Conservation (phyloP, 208 protist species). For the Leishmania lainsoni region DNA sequence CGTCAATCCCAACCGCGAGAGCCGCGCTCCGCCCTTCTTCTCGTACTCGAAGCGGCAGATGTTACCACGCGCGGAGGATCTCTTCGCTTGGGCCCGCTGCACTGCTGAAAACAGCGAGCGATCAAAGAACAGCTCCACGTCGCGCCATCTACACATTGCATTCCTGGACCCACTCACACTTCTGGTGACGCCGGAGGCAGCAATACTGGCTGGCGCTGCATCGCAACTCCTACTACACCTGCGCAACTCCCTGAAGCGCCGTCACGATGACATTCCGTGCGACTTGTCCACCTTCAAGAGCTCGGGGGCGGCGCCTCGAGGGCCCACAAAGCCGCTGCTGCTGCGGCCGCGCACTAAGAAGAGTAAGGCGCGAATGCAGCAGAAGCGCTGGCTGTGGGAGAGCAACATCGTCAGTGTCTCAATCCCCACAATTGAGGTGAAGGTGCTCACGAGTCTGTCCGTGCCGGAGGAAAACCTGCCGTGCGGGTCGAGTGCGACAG, state of each 20-base stretch:
- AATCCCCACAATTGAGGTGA: constrained; percentile 71
- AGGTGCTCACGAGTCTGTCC: constrained; percentile 58
- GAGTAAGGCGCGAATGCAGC: constrained; percentile 64
- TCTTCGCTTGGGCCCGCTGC: constrained; percentile 52
- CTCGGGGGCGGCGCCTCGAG: neutral
- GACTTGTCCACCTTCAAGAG: constrained; percentile 10
- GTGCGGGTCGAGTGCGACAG: neutral
- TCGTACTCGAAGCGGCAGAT: constrained; percentile 9
- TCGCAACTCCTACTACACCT: constrained; percentile 20
- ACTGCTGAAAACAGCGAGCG: constrained; percentile 74
- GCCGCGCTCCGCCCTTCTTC: constrained; percentile 27
- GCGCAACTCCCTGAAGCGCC: constrained; percentile 6
- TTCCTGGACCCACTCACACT: constrained; percentile 58
- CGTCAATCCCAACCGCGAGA: constrained; percentile 19
- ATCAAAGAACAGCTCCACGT: constrained; percentile 62
- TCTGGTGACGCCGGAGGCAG: constrained; percentile 57
- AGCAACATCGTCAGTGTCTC: constrained; percentile 66
- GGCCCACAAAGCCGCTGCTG: constrained; percentile 3
- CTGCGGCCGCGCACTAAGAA: constrained; percentile 29
- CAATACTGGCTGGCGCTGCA: constrained; percentile 28
- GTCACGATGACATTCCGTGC: constrained; percentile 12
- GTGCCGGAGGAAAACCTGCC: constrained; percentile 56
- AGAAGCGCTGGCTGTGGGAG: constrained; percentile 84
- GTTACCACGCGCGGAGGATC: constrained; percentile 26
- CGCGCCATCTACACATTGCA: constrained; percentile 79